Base-by-base conservation (phyloP, 1,284 basidiomycete genomes). In the Rhodotorula sp. region DNA sequence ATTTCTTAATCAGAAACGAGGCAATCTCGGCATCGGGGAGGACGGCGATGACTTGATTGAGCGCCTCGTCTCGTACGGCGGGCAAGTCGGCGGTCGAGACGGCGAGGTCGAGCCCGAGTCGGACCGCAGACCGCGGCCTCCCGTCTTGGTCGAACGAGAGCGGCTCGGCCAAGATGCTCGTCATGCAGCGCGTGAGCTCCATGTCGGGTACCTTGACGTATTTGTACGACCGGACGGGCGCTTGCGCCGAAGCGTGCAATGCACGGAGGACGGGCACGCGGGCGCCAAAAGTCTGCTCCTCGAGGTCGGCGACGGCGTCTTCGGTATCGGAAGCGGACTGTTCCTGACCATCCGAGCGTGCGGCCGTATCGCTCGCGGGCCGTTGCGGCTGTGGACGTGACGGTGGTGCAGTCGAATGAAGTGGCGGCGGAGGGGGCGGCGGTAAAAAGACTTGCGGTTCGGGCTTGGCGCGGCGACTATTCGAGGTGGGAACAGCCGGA, bases 1-100 rank as follows among this genome's bases (percentile, higher is more conserved):
- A 64, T 38, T 76, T 73, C 7, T 54, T 28, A 15, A 75, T 52
- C n/a, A 77, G 64, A 45, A 67, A 72, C 7, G 63, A 58, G 2
- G 67, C 60, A 26, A 76, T 75, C 43, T 70, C 72, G 26, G 54
- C 48, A 15, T 74, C 71, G 0, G 77, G 77, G n/a, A 77, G 58
- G 16, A 75, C 73, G 12, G 75, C 72, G n/a, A 70, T 62, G 23
- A 77, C 66, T 62, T 77, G 73, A 2, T 60, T 62, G 58, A 77
- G 63, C 18, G 72, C 66, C 15, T 64, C 67, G 45, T 68, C 68
- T 23, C 71, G 59, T 26, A 65, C 69, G 2, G 48, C 64, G 3
- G 68, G 75, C 21, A 71, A 56, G 34, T 74, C 71, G 21, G n/a
- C 52, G 8, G 71, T 70, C 64, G 67, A 66, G 15, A 76, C 66